These are phyloP conservation scores for Azolla pinnata DNA, from an alignment of 75 land plant genomes.

Conservation along the genomic window DNA sequence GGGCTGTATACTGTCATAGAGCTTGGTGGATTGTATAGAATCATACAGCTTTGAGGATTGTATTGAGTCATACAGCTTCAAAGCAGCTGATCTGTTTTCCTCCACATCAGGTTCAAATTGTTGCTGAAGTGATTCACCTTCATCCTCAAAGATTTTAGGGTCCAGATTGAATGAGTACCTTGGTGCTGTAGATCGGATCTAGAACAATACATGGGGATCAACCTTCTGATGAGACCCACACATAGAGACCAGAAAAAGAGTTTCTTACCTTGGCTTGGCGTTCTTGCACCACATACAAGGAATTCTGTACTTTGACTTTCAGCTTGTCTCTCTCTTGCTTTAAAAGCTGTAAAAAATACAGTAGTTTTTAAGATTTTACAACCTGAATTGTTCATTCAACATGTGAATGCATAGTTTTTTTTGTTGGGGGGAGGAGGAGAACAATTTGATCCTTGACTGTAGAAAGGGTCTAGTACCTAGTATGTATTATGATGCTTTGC, in stretches of 20 bases:
- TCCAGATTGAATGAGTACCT: constrained; percentile 1
- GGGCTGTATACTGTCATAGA: too few relatives aligned
- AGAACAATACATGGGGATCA: too few relatives aligned
- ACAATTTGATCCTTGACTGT: too few relatives aligned
- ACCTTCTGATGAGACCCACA: constrained; percentile 2
- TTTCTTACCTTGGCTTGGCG: constrained; percentile 2
- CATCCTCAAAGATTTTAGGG: constrained; percentile 5
- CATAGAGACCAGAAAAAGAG: background rate
- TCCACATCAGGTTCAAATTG: background rate
- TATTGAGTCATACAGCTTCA: too few relatives aligned
- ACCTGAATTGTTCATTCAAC: background rate
- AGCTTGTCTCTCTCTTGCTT: background rate
- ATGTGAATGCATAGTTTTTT: background rate
- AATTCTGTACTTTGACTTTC: background rate
- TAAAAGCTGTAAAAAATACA: background rate
- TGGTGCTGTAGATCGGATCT: constrained; percentile 6
- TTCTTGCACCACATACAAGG: constrained; percentile 1
- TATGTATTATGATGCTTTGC: too few relatives aligned
- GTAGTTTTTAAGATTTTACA: too few relatives aligned
- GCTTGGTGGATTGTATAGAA: too few relatives aligned
- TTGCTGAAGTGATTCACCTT: constrained; percentile 2
- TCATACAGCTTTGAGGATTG: too few relatives aligned
- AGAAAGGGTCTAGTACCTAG: too few relatives aligned
- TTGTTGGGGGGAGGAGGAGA: too few relatives aligned
- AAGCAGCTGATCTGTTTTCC: background rate